phyloP scores from a whole-genome alignment of 257 asterid genomes.

The Forsythia viridissima region DNA sequence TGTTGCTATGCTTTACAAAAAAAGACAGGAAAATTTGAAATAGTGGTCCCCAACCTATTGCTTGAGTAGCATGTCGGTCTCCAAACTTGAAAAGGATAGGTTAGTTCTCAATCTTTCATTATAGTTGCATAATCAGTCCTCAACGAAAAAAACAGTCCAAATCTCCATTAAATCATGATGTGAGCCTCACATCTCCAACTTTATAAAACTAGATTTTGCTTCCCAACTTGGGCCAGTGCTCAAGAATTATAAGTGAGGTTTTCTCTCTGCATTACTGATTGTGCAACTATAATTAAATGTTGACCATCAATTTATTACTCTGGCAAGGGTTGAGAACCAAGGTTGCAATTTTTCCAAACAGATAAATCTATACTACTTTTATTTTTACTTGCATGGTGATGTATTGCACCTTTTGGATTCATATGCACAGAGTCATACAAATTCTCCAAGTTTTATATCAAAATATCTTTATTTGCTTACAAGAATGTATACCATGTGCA shows the following conservation, averaged over 20 bases:
- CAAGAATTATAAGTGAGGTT: not conserved
- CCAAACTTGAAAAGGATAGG: not conserved
- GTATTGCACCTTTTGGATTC: not conserved
- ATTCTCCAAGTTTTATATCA: not conserved
- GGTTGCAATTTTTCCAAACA: not conserved
- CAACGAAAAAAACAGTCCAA: not conserved
- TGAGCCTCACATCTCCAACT: not conserved
- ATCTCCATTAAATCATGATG: not conserved
- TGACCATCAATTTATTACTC: not conserved
- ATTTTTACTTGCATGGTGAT: not conserved
- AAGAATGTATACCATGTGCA: constrained; percentile 54
- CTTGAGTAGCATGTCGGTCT: not conserved
- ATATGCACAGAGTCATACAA: not conserved
- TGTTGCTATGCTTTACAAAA: constrained; percentile 6
- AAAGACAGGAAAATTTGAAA: no score
- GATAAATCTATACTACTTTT: not conserved
- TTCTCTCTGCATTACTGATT: not conserved
- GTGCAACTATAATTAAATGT: not conserved
- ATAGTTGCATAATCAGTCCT: not conserved
- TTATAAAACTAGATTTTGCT: not conserved
- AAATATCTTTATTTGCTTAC: constrained; percentile 1
- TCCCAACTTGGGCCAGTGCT: not conserved
- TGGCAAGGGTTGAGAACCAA: not conserved
- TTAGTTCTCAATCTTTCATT: not conserved
- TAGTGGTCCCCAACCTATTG: not conserved